phyloP scores from a whole-genome alignment of 495 filamentous ascomycete genomes.

The Penicillium angulare region DNA sequence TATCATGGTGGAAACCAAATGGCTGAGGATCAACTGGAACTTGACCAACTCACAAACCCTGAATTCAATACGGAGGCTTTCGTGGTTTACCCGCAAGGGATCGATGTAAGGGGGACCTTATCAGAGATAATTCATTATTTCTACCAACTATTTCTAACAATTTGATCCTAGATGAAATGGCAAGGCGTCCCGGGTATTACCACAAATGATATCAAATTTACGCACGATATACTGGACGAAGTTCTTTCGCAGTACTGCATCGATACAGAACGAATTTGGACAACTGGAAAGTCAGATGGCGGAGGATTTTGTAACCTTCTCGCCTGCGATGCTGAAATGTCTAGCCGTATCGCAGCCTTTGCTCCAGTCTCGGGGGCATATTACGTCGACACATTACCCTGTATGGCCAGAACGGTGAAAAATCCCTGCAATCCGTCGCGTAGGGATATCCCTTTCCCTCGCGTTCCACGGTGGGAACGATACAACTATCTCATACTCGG shows the following conservation, averaged over 20 bases:
- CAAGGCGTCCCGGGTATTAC: slow-evolving; percentile 3
- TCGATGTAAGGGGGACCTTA: not conserved
- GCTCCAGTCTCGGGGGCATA: slow-evolving; percentile 3
- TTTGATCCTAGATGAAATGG: not conserved
- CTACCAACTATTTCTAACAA: not conserved
- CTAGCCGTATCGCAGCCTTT: not conserved
- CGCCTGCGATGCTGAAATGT: not conserved
- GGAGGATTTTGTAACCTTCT: not conserved
- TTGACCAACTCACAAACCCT: slow-evolving; percentile 3
- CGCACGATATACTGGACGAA: not conserved
- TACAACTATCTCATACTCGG: not conserved
- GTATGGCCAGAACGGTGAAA: not conserved
- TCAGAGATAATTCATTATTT: not conserved
- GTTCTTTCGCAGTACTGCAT: not conserved
- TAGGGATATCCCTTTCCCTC: not conserved
- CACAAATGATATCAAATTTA: not conserved
- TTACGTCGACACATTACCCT: not conserved
- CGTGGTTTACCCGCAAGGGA: not conserved
- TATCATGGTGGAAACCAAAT: not conserved
- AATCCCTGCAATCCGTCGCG: not conserved
- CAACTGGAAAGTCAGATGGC: slow-evolving; percentile 3
- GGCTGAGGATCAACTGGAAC: not conserved
- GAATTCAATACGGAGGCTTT: not conserved
- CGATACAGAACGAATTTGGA: not conserved
- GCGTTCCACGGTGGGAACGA: slow-evolving; percentile 5